Evolutionary conservation across 768 basidiomycete genomes (phyloP), one percentile per base, ranked within the genome.

Genomic region (Pulveroboletus ravenelii): DNA sequence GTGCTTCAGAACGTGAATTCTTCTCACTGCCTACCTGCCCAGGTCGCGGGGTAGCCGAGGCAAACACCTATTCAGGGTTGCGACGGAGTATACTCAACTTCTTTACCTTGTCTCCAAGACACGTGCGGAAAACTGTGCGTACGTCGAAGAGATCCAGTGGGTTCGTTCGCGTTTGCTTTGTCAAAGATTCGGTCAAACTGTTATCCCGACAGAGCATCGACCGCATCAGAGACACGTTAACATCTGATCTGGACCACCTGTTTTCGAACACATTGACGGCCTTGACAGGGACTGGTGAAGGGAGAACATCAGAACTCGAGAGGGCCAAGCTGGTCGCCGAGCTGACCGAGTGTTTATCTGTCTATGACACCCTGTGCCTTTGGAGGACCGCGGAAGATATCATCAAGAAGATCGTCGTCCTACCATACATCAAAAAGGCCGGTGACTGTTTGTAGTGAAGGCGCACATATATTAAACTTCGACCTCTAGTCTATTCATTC

Each of bases 371-470:
- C 7, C 72, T 99, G 44, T 79, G 83, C 12, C 78, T 92, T 8
- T 93, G 90, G 89, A 72, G 81, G 59, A 84, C 89, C 55, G 95
- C 93, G 2, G 94, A 95, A 69, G 89, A 93, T 52, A 83, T 96
- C 15, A 70, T 97, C 45, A 75, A 85, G 48, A 73, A 72, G 45
- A 81, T 86, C 39, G 72, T 96, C 34, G 78, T 93, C 32, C 80
- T 81, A 2, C 77, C 76, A 13, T 94, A 93, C 59, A 76, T 93
- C 9, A 83, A 80, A 60, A 87, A 88, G 75, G 93, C 87, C 47
- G 35, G 65, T 54, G 65, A 15, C 25, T 20, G 43, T 32, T 30
- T 23, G 12, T 14, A 10, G 10, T 23, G 42, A 7, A 45, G 38
- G 35, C 29, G 15, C 5, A 7, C 34, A n/a, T 29, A 20, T 42